phyloP scores from a whole-genome alignment of 768 basidiomycete species.

The Tricholomella constricta region DNA sequence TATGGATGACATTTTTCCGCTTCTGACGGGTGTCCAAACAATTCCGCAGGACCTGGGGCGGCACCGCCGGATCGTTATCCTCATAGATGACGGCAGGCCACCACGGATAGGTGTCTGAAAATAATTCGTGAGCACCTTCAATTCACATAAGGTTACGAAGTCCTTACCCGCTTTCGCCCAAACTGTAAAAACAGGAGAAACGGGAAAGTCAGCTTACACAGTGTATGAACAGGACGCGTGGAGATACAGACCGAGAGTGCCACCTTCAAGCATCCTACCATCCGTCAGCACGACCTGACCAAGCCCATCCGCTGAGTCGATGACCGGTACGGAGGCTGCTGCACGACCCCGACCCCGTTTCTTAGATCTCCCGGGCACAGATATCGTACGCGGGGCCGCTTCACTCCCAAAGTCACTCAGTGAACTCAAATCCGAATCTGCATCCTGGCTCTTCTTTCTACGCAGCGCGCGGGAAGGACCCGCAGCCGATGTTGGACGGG shows the following conservation, averaged over 20 bases:
- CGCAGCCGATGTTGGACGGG: neutral
- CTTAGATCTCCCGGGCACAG: neutral
- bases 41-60: conserved; percentile 36
- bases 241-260: conserved; percentile 62
- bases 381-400: neutral
- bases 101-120: conserved; percentile 74
- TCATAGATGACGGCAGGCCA: conserved; percentile 84
- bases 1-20: conserved; percentile 48
- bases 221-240: neutral
- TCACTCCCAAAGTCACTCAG: conserved; percentile 44
- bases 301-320: neutral
- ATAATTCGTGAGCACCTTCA: conserved; percentile 1
- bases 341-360: neutral
- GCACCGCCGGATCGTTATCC: conserved; percentile 59
- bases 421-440: conserved; percentile 46
- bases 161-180: conserved; percentile 80
- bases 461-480: neutral
- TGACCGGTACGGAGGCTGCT: neutral
- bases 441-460: conserved; percentile 18
- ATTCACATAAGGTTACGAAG: neutral
- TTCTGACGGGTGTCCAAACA: conserved; percentile 34
- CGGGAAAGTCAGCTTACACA: conserved; percentile 1
- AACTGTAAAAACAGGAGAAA: conserved; percentile 43
- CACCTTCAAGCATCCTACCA: conserved; percentile 45
- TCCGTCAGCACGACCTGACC: conserved; percentile 35